phyloP scores from a whole-genome alignment of 1,284 basidiomycete genomes.

The Psilocybe mexicana region DNA sequence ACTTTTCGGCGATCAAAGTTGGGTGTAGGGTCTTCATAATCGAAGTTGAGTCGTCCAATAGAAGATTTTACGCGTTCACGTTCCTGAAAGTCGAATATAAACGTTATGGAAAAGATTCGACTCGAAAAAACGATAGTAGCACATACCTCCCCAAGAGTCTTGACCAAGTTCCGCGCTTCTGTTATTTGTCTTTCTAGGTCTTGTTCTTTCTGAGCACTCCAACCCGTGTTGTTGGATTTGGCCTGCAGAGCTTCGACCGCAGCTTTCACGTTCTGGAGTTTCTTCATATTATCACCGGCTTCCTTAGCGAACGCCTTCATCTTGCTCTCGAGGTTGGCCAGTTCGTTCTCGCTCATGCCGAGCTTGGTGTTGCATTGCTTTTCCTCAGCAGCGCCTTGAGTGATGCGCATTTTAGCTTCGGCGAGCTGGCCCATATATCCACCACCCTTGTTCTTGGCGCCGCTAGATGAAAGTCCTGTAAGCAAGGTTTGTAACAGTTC shows the following conservation, averaged over 20 bases:
- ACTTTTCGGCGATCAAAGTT: constrained; percentile 88
- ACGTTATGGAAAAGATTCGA: neutral
- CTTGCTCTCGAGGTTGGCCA: constrained; percentile 75
- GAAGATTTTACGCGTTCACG: constrained; percentile 70
- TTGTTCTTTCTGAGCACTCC: constrained; percentile 79
- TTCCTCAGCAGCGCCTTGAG: constrained; percentile 82
- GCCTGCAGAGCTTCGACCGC: constrained; percentile 62
- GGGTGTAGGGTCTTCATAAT: constrained; percentile 77
- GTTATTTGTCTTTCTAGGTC: constrained; percentile 60
- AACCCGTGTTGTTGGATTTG: constrained; percentile 67
- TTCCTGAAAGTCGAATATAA: constrained; percentile 43
- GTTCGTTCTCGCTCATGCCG: constrained; percentile 78
- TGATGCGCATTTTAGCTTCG: constrained; percentile 77
- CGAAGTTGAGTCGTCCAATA: constrained; percentile 80
- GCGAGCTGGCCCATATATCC: constrained; percentile 98
- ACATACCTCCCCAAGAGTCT: constrained; percentile 64
- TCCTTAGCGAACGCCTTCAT: constrained; percentile 90
- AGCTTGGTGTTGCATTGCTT: constrained; percentile 85
- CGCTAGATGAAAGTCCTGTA: constrained; percentile 83
- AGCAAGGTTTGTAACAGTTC: constrained; percentile 95
- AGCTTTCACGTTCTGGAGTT: constrained; percentile 60
- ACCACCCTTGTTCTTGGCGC: constrained; percentile 66
- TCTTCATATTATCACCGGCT: constrained; percentile 72
- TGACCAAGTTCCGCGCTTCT: constrained; percentile 58
- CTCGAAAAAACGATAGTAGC: neutral